phyloP scores from a whole-genome alignment of 192 early-diverging fungal species.

The Physocladia obscura region DNA sequence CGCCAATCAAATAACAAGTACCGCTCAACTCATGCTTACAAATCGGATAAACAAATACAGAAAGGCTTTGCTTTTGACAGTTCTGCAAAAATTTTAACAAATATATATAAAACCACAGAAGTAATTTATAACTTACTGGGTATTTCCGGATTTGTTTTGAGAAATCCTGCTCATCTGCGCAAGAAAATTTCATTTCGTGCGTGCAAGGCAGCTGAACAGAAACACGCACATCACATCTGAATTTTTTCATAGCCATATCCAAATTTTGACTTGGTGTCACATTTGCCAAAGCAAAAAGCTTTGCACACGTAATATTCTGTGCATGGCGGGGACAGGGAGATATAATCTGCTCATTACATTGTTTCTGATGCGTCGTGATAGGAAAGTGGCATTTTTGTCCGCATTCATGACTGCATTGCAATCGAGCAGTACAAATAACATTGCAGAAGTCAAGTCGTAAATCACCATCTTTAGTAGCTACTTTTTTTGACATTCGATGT shows the following conservation, averaged over 20 bases:
- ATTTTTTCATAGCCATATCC: background rate
- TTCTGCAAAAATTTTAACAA: background rate
- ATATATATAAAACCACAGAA: background rate
- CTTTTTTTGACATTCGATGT: slow-evolving; percentile 8
- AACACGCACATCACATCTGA: slow-evolving; percentile 12
- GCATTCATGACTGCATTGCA: slow-evolving; percentile 27
- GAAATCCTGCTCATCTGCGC: slow-evolving; percentile 16
- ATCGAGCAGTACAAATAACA: slow-evolving; percentile 12
- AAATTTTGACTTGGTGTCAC: background rate
- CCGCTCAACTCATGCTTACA: slow-evolving; percentile 32
- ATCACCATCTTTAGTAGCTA: background rate
- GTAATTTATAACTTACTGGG: slow-evolving; percentile 14
- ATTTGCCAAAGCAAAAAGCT: slow-evolving; percentile 14
- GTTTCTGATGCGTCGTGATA: slow-evolving; percentile 1
- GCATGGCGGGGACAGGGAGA: slow-evolving; percentile 25
- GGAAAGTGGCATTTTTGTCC: slow-evolving; percentile 28
- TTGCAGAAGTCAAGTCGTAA: slow-evolving; percentile 27
- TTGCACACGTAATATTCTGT: background rate
- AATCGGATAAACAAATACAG: slow-evolving; percentile 7
- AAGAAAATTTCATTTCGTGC: slow-evolving; percentile 4
- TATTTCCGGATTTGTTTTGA: background rate
- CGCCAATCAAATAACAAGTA: slow-evolving; percentile 9
- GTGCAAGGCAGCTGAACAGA: slow-evolving; percentile 29
- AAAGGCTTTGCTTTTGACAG: slow-evolving; percentile 4
- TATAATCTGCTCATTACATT: slow-evolving; percentile 1